phyloP scores from a whole-genome alignment of 768 basidiomycete species.

The Phlegmacium glaucopus region DNA sequence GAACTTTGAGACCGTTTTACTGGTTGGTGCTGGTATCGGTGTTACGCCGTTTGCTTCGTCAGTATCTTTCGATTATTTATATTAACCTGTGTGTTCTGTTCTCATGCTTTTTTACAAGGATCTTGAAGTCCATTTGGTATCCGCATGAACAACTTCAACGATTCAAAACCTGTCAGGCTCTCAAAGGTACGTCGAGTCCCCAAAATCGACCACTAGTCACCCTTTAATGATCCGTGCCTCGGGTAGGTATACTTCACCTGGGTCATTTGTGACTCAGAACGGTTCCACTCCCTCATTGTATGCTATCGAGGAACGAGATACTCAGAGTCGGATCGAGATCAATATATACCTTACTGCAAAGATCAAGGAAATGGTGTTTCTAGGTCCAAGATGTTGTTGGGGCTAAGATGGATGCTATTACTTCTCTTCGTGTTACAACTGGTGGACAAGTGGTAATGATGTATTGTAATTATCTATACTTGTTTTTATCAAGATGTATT shows the following conservation, averaged over 20 bases:
- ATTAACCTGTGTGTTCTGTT: background rate
- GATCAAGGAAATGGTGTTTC: conserved; percentile 58
- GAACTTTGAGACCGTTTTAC: conserved; percentile 83
- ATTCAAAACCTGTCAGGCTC: conserved; percentile 72
- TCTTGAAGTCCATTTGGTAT: conserved; percentile 92
- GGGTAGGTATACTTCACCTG: conserved; percentile 74
- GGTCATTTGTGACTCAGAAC: conserved; percentile 94
- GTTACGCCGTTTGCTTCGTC: conserved; percentile 96
- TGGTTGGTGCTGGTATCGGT: conserved; percentile 94
- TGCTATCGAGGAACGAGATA: conserved; percentile 92
- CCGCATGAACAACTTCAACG: conserved; percentile 87
- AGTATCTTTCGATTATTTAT: conserved; percentile 25
- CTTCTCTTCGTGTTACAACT: conserved; percentile 75
- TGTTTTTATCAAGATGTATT: no score
- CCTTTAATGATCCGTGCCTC: no score
- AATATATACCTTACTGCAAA: conserved; percentile 91
- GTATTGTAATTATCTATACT: no score
- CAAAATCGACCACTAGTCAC: no score
- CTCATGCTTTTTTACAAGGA: conserved; percentile 29
- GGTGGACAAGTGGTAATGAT: no score
- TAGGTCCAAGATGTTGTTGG: conserved; percentile 78
- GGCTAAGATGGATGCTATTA: conserved; percentile 89
- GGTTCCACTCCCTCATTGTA: conserved; percentile 94
- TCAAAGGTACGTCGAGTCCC: conserved; percentile 51
- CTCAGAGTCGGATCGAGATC: conserved; percentile 83